Percentiles rank a stretch among this genome's conserved stretches.
Conservation (phyloP, 257 asterid genomes). For the Cordia subcordata region DNA sequence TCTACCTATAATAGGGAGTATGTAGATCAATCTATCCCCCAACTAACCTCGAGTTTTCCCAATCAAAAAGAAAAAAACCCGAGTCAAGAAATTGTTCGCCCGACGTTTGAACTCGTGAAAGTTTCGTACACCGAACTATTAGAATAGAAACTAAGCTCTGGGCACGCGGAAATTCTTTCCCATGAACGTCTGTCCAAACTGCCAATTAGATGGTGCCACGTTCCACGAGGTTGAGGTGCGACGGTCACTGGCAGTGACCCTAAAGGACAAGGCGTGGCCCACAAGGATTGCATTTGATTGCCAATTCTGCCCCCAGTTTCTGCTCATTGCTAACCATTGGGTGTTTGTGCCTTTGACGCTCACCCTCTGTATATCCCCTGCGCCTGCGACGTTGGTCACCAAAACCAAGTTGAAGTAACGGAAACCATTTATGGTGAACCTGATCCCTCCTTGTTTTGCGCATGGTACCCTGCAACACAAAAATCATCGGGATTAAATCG, state of each 20-base stretch:
- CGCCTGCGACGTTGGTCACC: constrained; percentile 71
- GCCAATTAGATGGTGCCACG: constrained; percentile 75
- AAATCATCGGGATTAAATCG: no score
- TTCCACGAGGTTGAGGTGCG: constrained; percentile 59
- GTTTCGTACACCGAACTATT: no score
- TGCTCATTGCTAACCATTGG: constrained; percentile 57
- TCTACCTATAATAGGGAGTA: neutral
- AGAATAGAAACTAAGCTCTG: neutral
- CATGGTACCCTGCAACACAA: neutral
- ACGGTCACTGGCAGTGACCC: constrained; percentile 60
- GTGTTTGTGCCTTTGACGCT: constrained; percentile 57
- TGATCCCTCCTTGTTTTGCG: constrained; percentile 28
- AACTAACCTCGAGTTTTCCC: constrained; percentile 26
- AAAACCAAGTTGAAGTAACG: constrained; percentile 62
- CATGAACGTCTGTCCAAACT: constrained; percentile 70
- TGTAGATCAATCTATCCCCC: neutral
- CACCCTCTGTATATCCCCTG: constrained; percentile 53
- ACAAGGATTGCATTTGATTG: constrained; percentile 41
- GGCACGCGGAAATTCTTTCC: constrained; percentile 56
- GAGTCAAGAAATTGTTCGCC: constrained; percentile 11
- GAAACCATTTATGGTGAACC: constrained; percentile 65
- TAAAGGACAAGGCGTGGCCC: constrained; percentile 67
- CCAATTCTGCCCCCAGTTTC: constrained; percentile 93
- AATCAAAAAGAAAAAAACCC: constrained; percentile 25
- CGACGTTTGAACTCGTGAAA: no score